Evolutionary conservation across 1,139 yeast species (phyloP).

Genomic region (Taphrina sp.): DNA sequence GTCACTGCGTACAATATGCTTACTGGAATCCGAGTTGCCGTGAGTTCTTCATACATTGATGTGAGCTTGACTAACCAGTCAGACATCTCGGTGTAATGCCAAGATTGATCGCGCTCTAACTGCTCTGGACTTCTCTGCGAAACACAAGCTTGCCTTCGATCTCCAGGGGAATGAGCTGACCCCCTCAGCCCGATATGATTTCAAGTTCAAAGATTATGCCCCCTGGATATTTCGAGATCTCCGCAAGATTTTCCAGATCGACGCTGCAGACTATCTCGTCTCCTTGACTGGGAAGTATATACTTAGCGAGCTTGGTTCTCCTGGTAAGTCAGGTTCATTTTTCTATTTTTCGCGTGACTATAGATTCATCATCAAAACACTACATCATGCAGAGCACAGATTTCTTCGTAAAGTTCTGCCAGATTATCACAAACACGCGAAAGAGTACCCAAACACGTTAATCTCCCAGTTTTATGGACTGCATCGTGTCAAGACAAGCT

Average conservation of each 20-base stretch:
- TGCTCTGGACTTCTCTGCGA: slow-evolving; percentile 65
- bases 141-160: slow-evolving; percentile 80
- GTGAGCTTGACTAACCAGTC: slow-evolving; percentile 43
- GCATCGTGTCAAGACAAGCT: slow-evolving; percentile 88
- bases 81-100: slow-evolving; percentile 76
- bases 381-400: slow-evolving; percentile 88
- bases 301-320: slow-evolving; percentile 87
- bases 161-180: slow-evolving; percentile 84
- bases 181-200: slow-evolving; percentile 90
- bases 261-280: slow-evolving; percentile 92
- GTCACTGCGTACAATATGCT: slow-evolving; percentile 96
- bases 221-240: slow-evolving; percentile 92
- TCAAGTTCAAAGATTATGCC: slow-evolving; percentile 92
- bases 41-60: not conserved
- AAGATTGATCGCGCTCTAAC: slow-evolving; percentile 74
- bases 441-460: slow-evolving; percentile 79
- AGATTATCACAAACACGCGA: slow-evolving; percentile 78
- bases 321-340: slow-evolving; percentile 95
- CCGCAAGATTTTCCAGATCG: slow-evolving; percentile 74
- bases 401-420: slow-evolving; percentile 72
- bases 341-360: slow-evolving; percentile 93
- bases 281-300: slow-evolving; percentile 91
- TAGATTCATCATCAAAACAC: slow-evolving; percentile 90
- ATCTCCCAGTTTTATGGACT: slow-evolving; percentile 92
- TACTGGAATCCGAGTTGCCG: slow-evolving; percentile 84